phyloP scores from a whole-genome alignment of 2,329 filamentous ascomycete genomes.

The Byssothecium circinans region DNA sequence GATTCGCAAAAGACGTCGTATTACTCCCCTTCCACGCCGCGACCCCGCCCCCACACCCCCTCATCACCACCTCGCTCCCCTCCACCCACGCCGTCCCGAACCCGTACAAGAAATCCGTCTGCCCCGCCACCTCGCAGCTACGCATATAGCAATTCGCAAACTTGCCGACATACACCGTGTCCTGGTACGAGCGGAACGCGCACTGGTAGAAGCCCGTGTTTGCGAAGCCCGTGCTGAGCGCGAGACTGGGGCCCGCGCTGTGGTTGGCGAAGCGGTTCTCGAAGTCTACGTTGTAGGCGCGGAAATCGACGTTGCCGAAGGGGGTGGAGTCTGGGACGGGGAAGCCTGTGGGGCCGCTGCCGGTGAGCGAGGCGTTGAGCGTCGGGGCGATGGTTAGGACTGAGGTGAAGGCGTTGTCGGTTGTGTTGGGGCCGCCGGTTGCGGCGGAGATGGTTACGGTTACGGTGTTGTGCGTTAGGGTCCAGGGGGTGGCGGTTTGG shows the following conservation, averaged over 20 bases:
- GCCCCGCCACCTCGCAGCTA: constrained; percentile 61
- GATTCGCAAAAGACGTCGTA: constrained; percentile 67
- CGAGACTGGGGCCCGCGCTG: constrained; percentile 60
- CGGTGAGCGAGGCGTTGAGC: constrained; percentile 63
- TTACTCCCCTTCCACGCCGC: constrained; percentile 70
- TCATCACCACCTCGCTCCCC: constrained; percentile 56
- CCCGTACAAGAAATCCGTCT: constrained; percentile 70
- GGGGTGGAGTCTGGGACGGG: constrained; percentile 62
- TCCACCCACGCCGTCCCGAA: constrained; percentile 67
- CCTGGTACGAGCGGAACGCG: constrained; percentile 68
- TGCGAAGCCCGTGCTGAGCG: constrained; percentile 62
- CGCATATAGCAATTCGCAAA: constrained; percentile 68
- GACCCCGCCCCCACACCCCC: constrained; percentile 66
- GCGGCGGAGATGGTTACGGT: constrained; percentile 54
- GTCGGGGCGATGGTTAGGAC: constrained; percentile 66
- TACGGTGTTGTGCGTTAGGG: not conserved
- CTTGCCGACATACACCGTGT: constrained; percentile 70
- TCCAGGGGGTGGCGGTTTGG: constrained; percentile 27
- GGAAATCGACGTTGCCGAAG: constrained; percentile 65
- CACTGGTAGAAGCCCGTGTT: constrained; percentile 69
- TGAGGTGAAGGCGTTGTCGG: constrained; percentile 65
- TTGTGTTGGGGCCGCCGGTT: constrained; percentile 51
- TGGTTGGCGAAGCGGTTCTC: constrained; percentile 60
- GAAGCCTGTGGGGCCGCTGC: constrained; percentile 63
- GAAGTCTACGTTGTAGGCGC: constrained; percentile 69